Percentiles rank a stretch among this genome's conserved stretches.
phyloP scores from a whole-genome alignment of 1,284 basidiomycete genomes.

The Trichosporon sp. region DNA sequence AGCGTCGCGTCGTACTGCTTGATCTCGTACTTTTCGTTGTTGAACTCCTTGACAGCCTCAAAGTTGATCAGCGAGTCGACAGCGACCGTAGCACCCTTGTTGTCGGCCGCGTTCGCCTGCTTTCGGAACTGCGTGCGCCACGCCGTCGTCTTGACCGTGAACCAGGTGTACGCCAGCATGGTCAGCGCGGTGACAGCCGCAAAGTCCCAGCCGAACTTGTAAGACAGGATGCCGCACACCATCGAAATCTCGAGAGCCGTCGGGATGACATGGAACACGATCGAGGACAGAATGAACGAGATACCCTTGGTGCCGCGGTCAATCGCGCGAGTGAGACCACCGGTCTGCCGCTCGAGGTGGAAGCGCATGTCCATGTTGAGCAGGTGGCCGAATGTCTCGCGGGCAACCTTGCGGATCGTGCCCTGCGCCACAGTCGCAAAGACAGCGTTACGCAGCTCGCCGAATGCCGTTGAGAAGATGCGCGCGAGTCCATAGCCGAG shows the following conservation, averaged over 20 bases:
- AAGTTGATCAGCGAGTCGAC: slow-evolving; percentile 97
- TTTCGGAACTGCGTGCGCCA: slow-evolving; percentile 94
- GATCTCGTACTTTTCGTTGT: slow-evolving; percentile 90
- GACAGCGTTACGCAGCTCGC: slow-evolving; percentile 88
- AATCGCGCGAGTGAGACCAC: slow-evolving; percentile 91
- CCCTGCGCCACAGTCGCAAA: slow-evolving; percentile 94
- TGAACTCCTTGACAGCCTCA: slow-evolving; percentile 98
- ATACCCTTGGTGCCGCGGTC: slow-evolving; percentile 99
- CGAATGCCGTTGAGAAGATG: slow-evolving; percentile 81
- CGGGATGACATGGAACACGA: slow-evolving; percentile 91
- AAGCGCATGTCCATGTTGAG: slow-evolving; percentile 87
- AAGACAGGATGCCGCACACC: slow-evolving; percentile 96
- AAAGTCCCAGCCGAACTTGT: slow-evolving; percentile 95
- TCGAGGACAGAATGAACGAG: slow-evolving; percentile 86
- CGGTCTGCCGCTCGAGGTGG: slow-evolving; percentile 89
- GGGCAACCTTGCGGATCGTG: slow-evolving; percentile 87
- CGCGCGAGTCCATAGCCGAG: slow-evolving; percentile 88
- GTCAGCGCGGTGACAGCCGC: slow-evolving; percentile 82
- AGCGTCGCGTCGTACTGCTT: slow-evolving; percentile 88
- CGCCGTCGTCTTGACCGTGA: slow-evolving; percentile 88
- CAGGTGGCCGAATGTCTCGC: slow-evolving; percentile 88
- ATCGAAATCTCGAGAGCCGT: slow-evolving; percentile 93
- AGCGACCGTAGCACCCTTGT: slow-evolving; percentile 86
- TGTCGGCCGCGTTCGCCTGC: slow-evolving; percentile 92
- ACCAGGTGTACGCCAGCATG: slow-evolving; percentile 91